Evolutionary conservation across 1,284 basidiomycete genomes (phyloP).

Genomic region (Pulveroboletus ridleyi): DNA sequence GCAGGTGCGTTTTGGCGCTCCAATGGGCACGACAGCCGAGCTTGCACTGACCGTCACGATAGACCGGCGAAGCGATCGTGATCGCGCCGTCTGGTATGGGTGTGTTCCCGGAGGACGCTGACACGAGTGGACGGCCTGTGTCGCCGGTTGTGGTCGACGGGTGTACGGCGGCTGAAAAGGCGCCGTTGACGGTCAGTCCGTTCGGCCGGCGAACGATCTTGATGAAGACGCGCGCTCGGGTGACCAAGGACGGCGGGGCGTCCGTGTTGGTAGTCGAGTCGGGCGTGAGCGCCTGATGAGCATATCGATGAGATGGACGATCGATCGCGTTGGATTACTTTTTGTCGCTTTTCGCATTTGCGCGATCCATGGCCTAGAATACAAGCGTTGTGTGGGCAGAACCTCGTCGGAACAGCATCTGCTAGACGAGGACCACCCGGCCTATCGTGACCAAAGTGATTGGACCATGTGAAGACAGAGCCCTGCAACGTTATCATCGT

Average conservation of each 20-base stretch:
- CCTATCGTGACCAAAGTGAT: too few species aligned
- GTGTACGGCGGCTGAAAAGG: background rate
- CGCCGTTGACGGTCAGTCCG: slow-evolving; percentile 22
- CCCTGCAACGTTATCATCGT: too few species aligned
- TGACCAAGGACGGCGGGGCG: slow-evolving; percentile 67
- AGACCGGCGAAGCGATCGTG: slow-evolving; percentile 69
- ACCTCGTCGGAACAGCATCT: too few species aligned
- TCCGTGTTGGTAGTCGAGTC: slow-evolving; percentile 53
- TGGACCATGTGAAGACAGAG: too few species aligned
- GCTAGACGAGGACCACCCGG: too few species aligned
- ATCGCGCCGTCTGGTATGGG: slow-evolving; percentile 62
- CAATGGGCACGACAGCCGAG: background rate
- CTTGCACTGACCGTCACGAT: background rate
- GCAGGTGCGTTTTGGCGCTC: slow-evolving; percentile 45
- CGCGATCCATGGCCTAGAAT: too few species aligned
- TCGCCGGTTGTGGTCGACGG: background rate
- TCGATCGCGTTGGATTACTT: too few species aligned
- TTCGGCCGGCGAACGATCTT: slow-evolving; percentile 60
- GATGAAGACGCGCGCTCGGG: slow-evolving; percentile 59
- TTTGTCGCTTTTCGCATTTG: too few species aligned
- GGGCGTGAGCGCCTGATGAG: slow-evolving; percentile 6
- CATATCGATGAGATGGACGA: too few species aligned
- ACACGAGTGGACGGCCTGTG: background rate
- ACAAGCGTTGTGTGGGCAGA: too few species aligned
- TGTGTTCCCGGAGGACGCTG: slow-evolving; percentile 31